Conservation (phyloP, 192 early-diverging fungal genomes). For the Gryganskiella cystojenkinii region DNA sequence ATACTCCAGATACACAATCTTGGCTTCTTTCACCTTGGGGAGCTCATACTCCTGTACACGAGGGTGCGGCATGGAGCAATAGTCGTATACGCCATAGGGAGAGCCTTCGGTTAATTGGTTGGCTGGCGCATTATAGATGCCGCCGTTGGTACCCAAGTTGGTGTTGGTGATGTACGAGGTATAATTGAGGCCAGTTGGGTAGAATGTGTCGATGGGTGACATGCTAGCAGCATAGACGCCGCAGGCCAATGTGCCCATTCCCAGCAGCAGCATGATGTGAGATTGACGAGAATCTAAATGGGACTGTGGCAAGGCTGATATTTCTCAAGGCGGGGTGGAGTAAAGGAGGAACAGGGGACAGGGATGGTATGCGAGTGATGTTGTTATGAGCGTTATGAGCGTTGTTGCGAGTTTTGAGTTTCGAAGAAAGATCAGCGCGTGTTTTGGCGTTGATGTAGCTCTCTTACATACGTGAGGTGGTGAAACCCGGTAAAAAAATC, state of each 20-base stretch:
- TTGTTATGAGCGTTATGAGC: no score
- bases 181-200: conserved; percentile 3
- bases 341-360: background rate
- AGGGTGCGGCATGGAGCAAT: conserved; percentile 7
- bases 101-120: background rate
- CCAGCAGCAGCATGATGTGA: background rate
- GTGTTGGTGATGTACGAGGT: conserved; percentile 4
- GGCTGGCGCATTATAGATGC: background rate
- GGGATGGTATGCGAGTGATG: no score
- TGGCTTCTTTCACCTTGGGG: conserved; percentile 3
- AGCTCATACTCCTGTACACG: conserved; percentile 8
- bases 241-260: background rate
- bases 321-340: background rate
- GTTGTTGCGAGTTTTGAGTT: no score
- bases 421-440: no score
- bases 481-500: no score
- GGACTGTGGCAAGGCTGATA: background rate
- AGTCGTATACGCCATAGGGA: conserved; percentile 6
- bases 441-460: no score
- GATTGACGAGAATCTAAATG: background rate
- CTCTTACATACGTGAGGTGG: no score
- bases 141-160: conserved; percentile 1
- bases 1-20: conserved; percentile 4
- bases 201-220: conserved; percentile 4
- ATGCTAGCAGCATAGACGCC: conserved; percentile 1